phyloP scores from a whole-genome alignment of 768 basidiomycete species.

The Mycena maculata region DNA sequence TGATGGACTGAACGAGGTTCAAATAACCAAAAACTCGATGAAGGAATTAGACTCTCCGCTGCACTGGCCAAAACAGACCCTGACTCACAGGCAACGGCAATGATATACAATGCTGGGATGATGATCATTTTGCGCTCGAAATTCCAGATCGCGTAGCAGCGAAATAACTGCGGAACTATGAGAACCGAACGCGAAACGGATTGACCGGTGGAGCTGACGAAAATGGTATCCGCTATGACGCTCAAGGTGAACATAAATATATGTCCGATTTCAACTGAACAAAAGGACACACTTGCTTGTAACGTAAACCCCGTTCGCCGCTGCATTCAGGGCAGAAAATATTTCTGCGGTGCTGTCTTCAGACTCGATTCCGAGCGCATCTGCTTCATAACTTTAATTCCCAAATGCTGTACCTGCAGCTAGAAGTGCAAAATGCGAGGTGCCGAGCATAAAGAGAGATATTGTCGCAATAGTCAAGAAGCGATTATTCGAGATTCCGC shows the following conservation, averaged over 20 bases:
- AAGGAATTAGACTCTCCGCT: not conserved
- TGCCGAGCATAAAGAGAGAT: too few relatives aligned
- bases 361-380: too few relatives aligned
- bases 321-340: too few relatives aligned
- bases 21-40: not conserved
- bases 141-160: slow-evolving; percentile 16
- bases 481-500: too few relatives aligned
- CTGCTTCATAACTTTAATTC: too few relatives aligned
- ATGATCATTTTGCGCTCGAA: slow-evolving; percentile 4
- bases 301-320: not conserved
- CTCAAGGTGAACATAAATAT: not conserved
- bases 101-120: not conserved
- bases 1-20: too few relatives aligned
- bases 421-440: too few relatives aligned
- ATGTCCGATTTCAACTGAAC: too few relatives aligned
- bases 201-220: not conserved
- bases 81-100: not conserved
- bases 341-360: too few relatives aligned
- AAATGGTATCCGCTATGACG: slow-evolving; percentile 4
- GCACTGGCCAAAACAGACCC: not conserved
- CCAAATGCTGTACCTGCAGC: too few relatives aligned
- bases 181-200: too few relatives aligned
- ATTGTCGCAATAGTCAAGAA: too few relatives aligned
- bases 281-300: slow-evolving; percentile 1
- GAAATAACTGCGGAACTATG: not conserved